Evolutionary conservation across 495 filamentous ascomycete genomes (phyloP).

Genomic region (Neurospora terricola): DNA sequence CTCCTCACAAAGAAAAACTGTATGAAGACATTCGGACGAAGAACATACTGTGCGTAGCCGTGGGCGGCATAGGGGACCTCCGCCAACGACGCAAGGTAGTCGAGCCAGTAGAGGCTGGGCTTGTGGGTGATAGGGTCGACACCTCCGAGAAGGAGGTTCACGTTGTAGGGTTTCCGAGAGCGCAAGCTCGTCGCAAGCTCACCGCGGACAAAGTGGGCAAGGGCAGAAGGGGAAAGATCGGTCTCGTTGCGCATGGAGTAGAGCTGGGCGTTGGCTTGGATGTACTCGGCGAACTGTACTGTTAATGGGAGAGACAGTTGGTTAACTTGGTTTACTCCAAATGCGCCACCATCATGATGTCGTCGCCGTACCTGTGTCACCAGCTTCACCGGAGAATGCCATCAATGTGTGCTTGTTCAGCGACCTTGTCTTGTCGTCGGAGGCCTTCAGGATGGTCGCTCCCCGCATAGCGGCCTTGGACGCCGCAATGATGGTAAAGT

Average conservation of each 20-base stretch:
- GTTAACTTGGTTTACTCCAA: background rate
- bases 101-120: conserved; percentile 91
- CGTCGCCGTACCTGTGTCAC: conserved; percentile 68
- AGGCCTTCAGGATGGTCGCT: conserved; percentile 88
- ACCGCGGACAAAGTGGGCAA: conserved; percentile 83
- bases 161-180: conserved; percentile 86
- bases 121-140: conserved; percentile 79
- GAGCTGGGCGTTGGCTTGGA: conserved; percentile 95
- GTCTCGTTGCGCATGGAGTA: conserved; percentile 97
- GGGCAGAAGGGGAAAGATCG: conserved; percentile 77
- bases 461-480: conserved; percentile 97
- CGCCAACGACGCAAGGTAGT: conserved; percentile 86
- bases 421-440: conserved; percentile 89
- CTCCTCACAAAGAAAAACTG: background rate
- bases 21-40: background rate
- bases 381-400: conserved; percentile 94
- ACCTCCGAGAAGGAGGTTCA: conserved; percentile 90
- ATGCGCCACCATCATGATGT: conserved; percentile 1
- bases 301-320: conserved; percentile 3
- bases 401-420: conserved; percentile 90
- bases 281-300: conserved; percentile 99
- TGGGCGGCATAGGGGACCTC: conserved; percentile 91
- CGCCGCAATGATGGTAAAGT: conserved; percentile 95
- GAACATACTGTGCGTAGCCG: conserved; percentile 87
- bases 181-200: conserved; percentile 84